A percentile compares a stretch with the other conserved stretches of the same genome.
Conservation (phyloP, 768 basidiomycete species). For the Suillus subalutaceus region DNA sequence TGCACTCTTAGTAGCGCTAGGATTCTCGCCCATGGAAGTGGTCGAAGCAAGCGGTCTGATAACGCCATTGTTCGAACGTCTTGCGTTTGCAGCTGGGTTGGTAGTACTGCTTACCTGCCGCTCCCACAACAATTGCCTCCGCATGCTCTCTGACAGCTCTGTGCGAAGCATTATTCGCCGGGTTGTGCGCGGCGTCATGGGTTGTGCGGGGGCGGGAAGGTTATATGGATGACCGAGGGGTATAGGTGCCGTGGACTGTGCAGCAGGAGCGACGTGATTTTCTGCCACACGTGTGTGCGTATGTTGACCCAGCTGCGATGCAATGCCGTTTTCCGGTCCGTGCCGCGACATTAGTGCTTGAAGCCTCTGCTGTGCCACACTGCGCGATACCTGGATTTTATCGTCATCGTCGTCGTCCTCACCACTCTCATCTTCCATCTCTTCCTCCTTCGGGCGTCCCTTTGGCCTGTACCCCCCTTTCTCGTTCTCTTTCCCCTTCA, state of each 20-base stretch:
- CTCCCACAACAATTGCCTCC: constrained; percentile 82
- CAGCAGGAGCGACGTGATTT: constrained; percentile 24
- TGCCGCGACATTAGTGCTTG: constrained; percentile 57
- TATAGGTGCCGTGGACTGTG: constrained; percentile 53
- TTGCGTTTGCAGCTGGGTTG: constrained; percentile 43
- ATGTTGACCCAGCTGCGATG: constrained; percentile 26
- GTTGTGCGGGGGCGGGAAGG: constrained; percentile 62
- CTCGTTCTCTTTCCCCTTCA: constrained; percentile 30
- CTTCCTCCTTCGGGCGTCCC: constrained; percentile 63
- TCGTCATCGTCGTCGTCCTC: constrained; percentile 52
- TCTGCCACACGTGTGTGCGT: constrained; percentile 15
- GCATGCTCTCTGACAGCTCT: constrained; percentile 83
- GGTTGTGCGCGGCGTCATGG: constrained; percentile 85
- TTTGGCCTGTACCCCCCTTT: constrained; percentile 59
- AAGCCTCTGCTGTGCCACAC: constrained; percentile 70
- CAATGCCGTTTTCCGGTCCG: constrained; percentile 31
- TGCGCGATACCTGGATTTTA: constrained; percentile 60
- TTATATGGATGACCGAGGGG: constrained; percentile 71
- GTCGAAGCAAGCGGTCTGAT: constrained; percentile 37
- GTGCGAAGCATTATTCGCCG: constrained; percentile 81
- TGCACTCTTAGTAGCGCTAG: constrained; percentile 18
- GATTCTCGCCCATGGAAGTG: constrained; percentile 17
- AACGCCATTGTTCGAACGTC: constrained; percentile 32
- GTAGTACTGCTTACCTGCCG: constrained; percentile 61
- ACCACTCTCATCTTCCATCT: constrained; percentile 68